These are phyloP conservation scores for Tricholoma hemisulphureum DNA, from an alignment of 768 basidiomycete species.

Conservation along the genomic window DNA sequence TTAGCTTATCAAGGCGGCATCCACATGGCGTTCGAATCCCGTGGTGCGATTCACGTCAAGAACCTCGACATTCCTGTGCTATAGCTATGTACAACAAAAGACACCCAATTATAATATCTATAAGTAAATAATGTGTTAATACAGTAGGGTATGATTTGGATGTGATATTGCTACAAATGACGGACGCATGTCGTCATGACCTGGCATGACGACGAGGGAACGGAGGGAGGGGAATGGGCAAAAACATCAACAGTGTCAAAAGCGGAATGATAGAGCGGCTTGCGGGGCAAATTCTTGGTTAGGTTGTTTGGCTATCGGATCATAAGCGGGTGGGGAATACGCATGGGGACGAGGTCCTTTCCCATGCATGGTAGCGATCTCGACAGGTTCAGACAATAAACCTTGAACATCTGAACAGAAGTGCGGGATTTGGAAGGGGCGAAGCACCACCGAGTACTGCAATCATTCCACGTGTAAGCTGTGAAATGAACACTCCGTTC, in stretches of 20 bases:
- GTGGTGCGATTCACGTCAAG: no score
- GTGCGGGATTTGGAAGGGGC: slow-evolving; percentile 41
- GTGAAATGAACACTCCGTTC: not conserved
- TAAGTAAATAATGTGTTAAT: slow-evolving; percentile 3
- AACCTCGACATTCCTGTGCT: not conserved
- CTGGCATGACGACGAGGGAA: slow-evolving; percentile 17
- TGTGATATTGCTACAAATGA: not conserved
- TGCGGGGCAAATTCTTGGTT: slow-evolving; percentile 27
- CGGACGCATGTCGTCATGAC: slow-evolving; percentile 12
- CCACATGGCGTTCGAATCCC: no score
- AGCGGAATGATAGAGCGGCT: slow-evolving; percentile 13
- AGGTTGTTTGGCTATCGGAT: slow-evolving; percentile 27
- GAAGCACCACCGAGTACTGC: slow-evolving; percentile 48
- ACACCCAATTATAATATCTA: slow-evolving; percentile 10
- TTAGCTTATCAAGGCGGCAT: no score
- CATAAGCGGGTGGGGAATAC: slow-evolving; percentile 53
- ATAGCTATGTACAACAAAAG: not conserved
- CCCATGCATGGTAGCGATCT: slow-evolving; percentile 51
- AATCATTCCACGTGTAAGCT: not conserved
- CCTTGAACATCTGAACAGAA: slow-evolving; percentile 37
- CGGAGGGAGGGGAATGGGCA: not conserved
- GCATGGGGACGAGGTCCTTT: slow-evolving; percentile 48
- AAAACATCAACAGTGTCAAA: slow-evolving; percentile 1
- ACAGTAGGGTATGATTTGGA: not conserved
- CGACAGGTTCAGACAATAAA: slow-evolving; percentile 48